Conservation (phyloP, 1,284 basidiomycete species). For the Ustilago esculenta region DNA sequence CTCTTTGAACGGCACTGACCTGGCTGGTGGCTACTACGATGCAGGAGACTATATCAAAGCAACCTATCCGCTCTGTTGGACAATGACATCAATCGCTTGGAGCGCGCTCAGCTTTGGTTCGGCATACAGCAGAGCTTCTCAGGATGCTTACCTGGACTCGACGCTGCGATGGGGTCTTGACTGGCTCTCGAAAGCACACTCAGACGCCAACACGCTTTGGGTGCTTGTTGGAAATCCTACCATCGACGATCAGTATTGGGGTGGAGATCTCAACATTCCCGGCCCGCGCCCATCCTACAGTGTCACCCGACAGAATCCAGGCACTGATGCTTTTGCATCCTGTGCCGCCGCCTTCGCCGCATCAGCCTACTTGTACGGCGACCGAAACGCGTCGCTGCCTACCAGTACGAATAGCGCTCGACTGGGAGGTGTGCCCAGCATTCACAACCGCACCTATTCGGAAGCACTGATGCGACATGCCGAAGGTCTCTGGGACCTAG, state of each 20-base stretch:
- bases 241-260: slow-evolving; percentile 83
- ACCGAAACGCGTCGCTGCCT: slow-evolving; percentile 19
- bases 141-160: slow-evolving; percentile 86
- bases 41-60: slow-evolving; percentile 84
- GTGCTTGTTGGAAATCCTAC: slow-evolving; percentile 79
- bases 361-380: slow-evolving; percentile 79
- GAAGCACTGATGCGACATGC: slow-evolving; percentile 78
- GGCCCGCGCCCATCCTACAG: slow-evolving; percentile 78
- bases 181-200: slow-evolving; percentile 91
- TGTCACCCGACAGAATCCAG: slow-evolving; percentile 80
- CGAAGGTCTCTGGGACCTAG: slow-evolving; percentile 77
- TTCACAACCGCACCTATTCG: slow-evolving; percentile 77
- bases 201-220: slow-evolving; percentile 77
- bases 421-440: slow-evolving; percentile 40
- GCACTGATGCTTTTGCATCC: slow-evolving; percentile 86
- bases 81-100: slow-evolving; percentile 85
- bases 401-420: slow-evolving; percentile 18
- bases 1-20: slow-evolving; percentile 76
- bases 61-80: slow-evolving; percentile 73
- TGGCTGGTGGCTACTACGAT: slow-evolving; percentile 89
- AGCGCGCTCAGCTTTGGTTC: slow-evolving; percentile 82
- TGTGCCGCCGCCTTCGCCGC: slow-evolving; percentile 86
- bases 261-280: slow-evolving; percentile 83
- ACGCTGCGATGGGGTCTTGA: slow-evolving; percentile 81
- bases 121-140: slow-evolving; percentile 83